phyloP scores from a whole-genome alignment of 208 protist genomes.

The Acanthamoeba quina region DNA sequence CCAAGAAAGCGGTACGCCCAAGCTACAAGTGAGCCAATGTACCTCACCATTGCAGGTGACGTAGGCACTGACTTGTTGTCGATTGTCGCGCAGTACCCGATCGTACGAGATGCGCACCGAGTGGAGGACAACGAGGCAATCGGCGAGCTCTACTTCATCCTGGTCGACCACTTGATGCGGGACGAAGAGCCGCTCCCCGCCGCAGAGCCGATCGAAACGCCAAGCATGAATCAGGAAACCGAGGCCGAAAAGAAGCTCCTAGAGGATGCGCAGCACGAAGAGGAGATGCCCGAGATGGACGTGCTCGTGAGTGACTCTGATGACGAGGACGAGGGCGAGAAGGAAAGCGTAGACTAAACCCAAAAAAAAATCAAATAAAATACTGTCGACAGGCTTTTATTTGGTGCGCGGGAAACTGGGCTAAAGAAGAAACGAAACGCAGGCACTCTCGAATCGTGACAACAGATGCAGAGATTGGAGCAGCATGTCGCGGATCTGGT shows the following conservation, averaged over 20 bases:
- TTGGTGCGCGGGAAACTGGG: background rate
- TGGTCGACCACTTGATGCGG: conserved; percentile 49
- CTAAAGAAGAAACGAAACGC: background rate
- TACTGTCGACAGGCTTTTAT: background rate
- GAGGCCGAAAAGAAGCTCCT: background rate
- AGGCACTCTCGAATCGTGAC: background rate
- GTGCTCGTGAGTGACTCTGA: conserved; percentile 32
- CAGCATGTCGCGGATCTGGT: background rate
- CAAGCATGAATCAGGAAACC: conserved; percentile 1
- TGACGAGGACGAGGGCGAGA: background rate
- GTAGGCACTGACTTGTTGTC: too few species aligned
- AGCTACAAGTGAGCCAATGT: background rate
- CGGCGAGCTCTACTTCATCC: conserved; percentile 3
- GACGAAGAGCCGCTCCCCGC: conserved; percentile 22
- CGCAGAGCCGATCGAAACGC: background rate
- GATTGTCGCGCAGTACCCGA: conserved; percentile 12
- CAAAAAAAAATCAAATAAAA: background rate
- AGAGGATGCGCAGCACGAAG: background rate
- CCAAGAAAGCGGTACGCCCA: conserved; percentile 51
- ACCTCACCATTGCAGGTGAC: too few species aligned
- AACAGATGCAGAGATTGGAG: background rate
- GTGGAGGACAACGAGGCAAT: conserved; percentile 35
- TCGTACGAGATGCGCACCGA: conserved; percentile 1
- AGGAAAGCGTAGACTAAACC: conserved; percentile 37
- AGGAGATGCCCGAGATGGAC: conserved; percentile 28